A percentile compares a stretch with the other conserved stretches of the same genome.
phyloP scores from a whole-genome alignment of 805 yeast species.

The Saturnispora diversa region DNA sequence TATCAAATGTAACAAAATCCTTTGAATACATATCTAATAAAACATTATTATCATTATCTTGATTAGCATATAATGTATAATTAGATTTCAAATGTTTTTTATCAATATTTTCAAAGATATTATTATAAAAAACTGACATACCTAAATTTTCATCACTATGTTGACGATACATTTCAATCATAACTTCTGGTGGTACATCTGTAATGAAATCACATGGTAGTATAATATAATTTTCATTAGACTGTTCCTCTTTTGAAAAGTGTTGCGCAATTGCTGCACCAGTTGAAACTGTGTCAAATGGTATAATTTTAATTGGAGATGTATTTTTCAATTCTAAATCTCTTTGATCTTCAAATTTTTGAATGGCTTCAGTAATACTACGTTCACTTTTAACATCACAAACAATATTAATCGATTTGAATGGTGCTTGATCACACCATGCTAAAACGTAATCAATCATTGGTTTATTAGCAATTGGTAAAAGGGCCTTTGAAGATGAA shows the following conservation, averaged over 20 bases:
- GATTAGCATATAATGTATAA: slow-evolving; percentile 57
- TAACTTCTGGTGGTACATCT: slow-evolving; percentile 81
- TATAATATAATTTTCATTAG: slow-evolving; percentile 53
- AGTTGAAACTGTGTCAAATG: slow-evolving; percentile 43
- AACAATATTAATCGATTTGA: slow-evolving; percentile 60
- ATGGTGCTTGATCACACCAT: slow-evolving; percentile 88
- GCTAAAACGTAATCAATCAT: slow-evolving; percentile 80
- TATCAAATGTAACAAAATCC: slow-evolving; percentile 60
- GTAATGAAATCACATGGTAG: slow-evolving; percentile 93
- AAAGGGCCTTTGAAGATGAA: slow-evolving; percentile 72
- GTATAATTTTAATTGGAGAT: slow-evolving; percentile 35
- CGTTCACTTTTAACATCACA: slow-evolving; percentile 38
- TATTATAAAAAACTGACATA: slow-evolving; percentile 67
- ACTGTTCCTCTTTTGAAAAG: slow-evolving; percentile 7
- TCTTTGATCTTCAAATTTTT: slow-evolving; percentile 37
- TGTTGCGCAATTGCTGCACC: slow-evolving; percentile 49
- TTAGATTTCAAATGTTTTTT: slow-evolving; percentile 62
- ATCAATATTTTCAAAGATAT: slow-evolving; percentile 67
- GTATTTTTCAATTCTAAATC: slow-evolving; percentile 26
- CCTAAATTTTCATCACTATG: slow-evolving; percentile 62
- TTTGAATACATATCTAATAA: slow-evolving; percentile 68
- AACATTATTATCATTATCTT: slow-evolving; percentile 34
- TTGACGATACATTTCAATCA: slow-evolving; percentile 76
- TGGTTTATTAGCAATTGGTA: slow-evolving; percentile 86
- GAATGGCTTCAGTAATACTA: slow-evolving; percentile 42